Evolutionary conservation across 495 filamentous ascomycete species (phyloP).

Genomic region (Penicillium lagena): DNA sequence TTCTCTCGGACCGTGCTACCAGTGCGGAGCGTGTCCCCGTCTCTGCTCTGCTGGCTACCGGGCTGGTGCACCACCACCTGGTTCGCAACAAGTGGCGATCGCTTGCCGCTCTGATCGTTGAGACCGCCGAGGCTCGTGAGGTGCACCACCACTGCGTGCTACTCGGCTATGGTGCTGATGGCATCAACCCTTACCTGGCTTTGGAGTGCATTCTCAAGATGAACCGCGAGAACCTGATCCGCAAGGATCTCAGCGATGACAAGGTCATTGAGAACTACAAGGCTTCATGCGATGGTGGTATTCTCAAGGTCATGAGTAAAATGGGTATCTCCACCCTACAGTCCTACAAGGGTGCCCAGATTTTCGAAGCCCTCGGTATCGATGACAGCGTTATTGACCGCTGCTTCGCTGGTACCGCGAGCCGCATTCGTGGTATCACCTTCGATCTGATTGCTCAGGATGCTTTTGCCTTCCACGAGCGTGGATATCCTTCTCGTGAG

Average conservation of each 20-base stretch:
- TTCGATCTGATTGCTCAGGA: conserved; percentile 96
- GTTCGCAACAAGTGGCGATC: conserved; percentile 96
- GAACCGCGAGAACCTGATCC: conserved; percentile 89
- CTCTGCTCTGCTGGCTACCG: conserved; percentile 83
- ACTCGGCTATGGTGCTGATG: conserved; percentile 93
- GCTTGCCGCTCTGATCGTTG: conserved; percentile 79
- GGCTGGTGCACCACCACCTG: conserved; percentile 95
- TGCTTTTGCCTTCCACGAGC: conserved; percentile 95
- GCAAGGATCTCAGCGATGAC: conserved; percentile 80
- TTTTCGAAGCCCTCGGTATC: conserved; percentile 97
- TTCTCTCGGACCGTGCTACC: conserved; percentile 87
- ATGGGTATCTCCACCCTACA: conserved; percentile 99
- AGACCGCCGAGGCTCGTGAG: conserved; percentile 95
- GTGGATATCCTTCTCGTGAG: conserved; percentile 78
- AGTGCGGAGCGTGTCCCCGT: conserved; percentile 79
- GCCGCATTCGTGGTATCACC: conserved; percentile 91
- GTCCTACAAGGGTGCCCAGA: conserved; percentile 98
- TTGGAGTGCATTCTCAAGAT: conserved; percentile 99
- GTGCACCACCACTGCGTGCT: conserved; percentile 99
- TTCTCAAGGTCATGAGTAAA: conserved; percentile 99
- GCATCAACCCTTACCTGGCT: conserved; percentile 93
- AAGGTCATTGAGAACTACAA: conserved; percentile 94
- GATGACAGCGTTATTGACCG: conserved; percentile 94
- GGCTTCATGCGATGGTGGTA: conserved; percentile 94
- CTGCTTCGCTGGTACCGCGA: conserved; percentile 94